These are phyloP conservation scores for Senna siamea DNA, from an alignment of 306 rosid genomes.

Conservation along the genomic window DNA sequence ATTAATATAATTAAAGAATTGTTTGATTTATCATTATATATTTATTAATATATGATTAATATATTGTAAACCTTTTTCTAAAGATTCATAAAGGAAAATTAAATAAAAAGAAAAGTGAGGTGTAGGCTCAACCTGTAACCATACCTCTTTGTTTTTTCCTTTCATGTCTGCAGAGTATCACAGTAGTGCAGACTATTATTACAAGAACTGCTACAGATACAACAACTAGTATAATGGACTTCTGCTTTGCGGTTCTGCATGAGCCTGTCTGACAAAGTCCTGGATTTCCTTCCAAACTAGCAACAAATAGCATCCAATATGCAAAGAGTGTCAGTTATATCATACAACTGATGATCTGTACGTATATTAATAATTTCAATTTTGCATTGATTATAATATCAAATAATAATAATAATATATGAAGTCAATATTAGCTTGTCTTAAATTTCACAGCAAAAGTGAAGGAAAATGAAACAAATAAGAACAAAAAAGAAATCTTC, in stretches of 20 bases:
- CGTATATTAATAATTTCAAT: neutral
- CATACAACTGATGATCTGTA: neutral
- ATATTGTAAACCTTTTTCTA: too few relatives aligned
- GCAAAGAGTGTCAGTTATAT: neutral
- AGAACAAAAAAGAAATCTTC: neutral
- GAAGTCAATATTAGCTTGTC: too few relatives aligned
- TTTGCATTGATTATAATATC: too few relatives aligned
- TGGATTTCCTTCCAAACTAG: constrained; percentile 22
- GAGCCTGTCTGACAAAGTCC: neutral
- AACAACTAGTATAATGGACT: constrained; percentile 4
- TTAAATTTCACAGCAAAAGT: too few relatives aligned
- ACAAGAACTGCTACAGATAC: constrained; percentile 8
- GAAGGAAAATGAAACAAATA: too few relatives aligned
- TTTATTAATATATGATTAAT: too few relatives aligned
- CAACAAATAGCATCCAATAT: neutral
- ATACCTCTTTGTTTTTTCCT: neutral
- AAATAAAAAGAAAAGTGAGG: neutral
- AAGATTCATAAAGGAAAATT: too few relatives aligned
- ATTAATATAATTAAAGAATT: too few relatives aligned
- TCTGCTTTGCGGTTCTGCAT: neutral
- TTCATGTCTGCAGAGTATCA: constrained; percentile 21
- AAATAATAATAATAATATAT: too few relatives aligned
- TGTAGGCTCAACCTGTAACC: too few relatives aligned
- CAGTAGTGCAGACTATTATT: neutral
- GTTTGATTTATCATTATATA: too few relatives aligned